phyloP scores from a whole-genome alignment of 805 yeast species.

The Yamadazyma kitorensis region DNA sequence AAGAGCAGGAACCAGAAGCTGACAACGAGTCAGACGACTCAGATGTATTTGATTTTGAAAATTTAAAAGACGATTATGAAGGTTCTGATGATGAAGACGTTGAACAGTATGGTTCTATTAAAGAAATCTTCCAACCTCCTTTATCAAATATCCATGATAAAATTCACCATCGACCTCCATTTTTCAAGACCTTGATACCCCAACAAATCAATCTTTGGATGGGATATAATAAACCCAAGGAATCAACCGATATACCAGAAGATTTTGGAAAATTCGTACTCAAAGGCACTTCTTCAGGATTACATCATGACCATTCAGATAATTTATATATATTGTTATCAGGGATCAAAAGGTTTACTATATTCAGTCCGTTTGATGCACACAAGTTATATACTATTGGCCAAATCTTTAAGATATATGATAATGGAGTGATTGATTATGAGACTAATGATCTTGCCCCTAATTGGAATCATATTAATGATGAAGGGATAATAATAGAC shows the following conservation, averaged over 20 bases:
- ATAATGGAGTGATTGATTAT: slow-evolving; percentile 70
- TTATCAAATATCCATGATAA: slow-evolving; percentile 37
- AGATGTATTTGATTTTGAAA: slow-evolving; percentile 39
- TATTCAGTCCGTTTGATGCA: slow-evolving; percentile 64
- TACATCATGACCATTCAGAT: slow-evolving; percentile 82
- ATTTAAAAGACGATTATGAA: slow-evolving; percentile 51
- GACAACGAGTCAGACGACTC: slow-evolving; percentile 18
- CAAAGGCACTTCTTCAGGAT: slow-evolving; percentile 63
- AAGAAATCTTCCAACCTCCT: slow-evolving; percentile 61
- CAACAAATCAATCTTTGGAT: slow-evolving; percentile 79
- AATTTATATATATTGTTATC: slow-evolving; percentile 60
- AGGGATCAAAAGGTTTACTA: slow-evolving; percentile 65
- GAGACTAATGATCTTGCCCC: slow-evolving; percentile 52
- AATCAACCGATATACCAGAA: slow-evolving; percentile 17
- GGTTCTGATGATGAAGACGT: slow-evolving; percentile 18
- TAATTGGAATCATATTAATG: slow-evolving; percentile 58
- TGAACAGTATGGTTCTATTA: slow-evolving; percentile 29
- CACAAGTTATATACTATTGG: slow-evolving; percentile 63
- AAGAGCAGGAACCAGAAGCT: slow-evolving; percentile 7
- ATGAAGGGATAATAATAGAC: slow-evolving; percentile 58
- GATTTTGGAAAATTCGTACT: slow-evolving; percentile 44
- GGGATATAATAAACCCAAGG: slow-evolving; percentile 36
- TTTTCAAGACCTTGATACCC: slow-evolving; percentile 47
- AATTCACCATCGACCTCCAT: slow-evolving; percentile 38
- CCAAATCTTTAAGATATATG: slow-evolving; percentile 45